Percentiles rank a stretch among this genome's conserved stretches.
Conservation (phyloP, 305 asterid genomes). For the Withania somnifera region DNA sequence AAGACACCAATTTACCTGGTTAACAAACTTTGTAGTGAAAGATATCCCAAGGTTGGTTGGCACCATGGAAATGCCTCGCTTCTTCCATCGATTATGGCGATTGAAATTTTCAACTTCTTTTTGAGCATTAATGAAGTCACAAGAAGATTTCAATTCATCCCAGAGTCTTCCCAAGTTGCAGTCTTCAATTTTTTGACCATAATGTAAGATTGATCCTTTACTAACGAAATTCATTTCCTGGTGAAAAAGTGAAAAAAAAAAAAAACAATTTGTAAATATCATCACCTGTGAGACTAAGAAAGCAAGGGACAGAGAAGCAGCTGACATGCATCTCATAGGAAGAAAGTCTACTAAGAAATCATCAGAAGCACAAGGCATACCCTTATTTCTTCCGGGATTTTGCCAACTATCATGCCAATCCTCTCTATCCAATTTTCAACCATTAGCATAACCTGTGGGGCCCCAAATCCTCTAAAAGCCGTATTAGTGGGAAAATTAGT, state of each 20-base stretch:
- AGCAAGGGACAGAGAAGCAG: not conserved
- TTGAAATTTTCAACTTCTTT: constrained; percentile 67
- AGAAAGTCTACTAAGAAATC: not conserved
- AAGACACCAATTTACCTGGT: constrained; percentile 50
- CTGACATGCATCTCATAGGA: not conserved
- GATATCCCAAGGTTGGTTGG: constrained; percentile 96
- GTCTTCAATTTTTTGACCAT: constrained; percentile 63
- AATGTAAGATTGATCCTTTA: constrained; percentile 76
- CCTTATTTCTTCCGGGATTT: constrained; percentile 80
- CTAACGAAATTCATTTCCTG: constrained; percentile 84
- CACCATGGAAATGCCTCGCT: constrained; percentile 79
- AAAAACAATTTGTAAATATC: not conserved
- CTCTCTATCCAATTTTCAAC: constrained; percentile 95
- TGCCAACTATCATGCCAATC: constrained; percentile 66
- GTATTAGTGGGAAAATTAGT: constrained; percentile 90
- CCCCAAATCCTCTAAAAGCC: constrained; percentile 96
- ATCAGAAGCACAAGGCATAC: constrained; percentile 25
- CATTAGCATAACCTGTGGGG: constrained; percentile 92
- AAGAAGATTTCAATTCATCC: constrained; percentile 63
- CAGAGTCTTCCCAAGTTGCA: constrained; percentile 66
- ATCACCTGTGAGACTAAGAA: not conserved
- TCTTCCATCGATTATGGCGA: constrained; percentile 67
- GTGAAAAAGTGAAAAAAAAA: not conserved
- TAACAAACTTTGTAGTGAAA: constrained; percentile 80
- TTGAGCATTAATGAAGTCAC: constrained; percentile 33